Evolutionary conservation across 2,329 filamentous ascomycete genomes (phyloP), one percentile per base, ranked within the genome.

Genomic region (Xylaria sp.): DNA sequence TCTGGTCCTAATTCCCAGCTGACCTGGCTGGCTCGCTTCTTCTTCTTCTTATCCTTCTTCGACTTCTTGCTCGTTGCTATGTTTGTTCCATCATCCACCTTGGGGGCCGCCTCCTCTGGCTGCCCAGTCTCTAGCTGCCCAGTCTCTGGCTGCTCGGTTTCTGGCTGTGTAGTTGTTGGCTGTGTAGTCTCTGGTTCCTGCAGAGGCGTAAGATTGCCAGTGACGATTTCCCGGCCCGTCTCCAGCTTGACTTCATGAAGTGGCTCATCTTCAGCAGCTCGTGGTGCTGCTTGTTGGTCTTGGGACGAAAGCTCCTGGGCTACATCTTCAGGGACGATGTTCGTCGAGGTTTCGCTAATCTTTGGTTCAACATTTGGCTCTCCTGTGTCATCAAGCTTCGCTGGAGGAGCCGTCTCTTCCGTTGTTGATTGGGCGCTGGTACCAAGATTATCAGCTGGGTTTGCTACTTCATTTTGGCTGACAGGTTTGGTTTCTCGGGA

Each of bases 41-140:
- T 81, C 78, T 73, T 80, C 77, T 80, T 81, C 74, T 80, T 80
- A 66, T 77, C 74, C 69, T 83, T 82, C 73, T 82, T 82, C 36
- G 74, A 73, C 63, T 73, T 81, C 70, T 81, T 81, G 59, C 72
- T 74, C 31, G 65, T 67, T 40, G 53, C 36, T 36, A 69, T 65
- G n/a, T 71, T 69, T 53, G 49, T 53, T 63, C 69, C 66, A 53
- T 71, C 58, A 66, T 75, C 71, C 54, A 70, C 63, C 59, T 66
- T 54, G 10, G 67, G 59, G 57, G 57, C 10, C 42, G 68, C 44
- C 38, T 72, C 61, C 66, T 73, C 67, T 42, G 62, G 48, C 33
- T 73, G 69, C 38, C 61, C 59, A 51, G 67, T 23, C 42, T 66
- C 49, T n/a, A 63, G 54, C 44, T 71, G 69, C 36, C 64, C 59